Percentiles rank a stretch among this genome's conserved stretches.
phyloP scores from a whole-genome alignment of 192 early-diverging fungal genomes.

The Glomus cerebriforme region DNA sequence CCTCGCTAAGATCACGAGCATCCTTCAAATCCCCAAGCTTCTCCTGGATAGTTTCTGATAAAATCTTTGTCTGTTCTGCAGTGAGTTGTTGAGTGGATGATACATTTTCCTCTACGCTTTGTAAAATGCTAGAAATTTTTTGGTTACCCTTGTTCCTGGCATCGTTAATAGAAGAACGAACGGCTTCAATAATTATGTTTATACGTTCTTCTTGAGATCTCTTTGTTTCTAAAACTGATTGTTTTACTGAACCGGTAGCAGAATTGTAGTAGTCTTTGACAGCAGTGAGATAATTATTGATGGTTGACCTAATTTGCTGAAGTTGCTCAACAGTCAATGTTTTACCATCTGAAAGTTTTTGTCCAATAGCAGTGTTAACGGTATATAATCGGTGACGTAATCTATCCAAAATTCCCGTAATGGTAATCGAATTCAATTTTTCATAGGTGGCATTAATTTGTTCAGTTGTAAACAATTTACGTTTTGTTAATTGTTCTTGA shows the following conservation, averaged over 20 bases:
- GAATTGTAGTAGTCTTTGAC: neutral
- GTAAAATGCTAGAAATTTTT: neutral
- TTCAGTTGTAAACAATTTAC: neutral
- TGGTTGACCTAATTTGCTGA: neutral
- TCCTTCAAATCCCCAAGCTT: neutral
- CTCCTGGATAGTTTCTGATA: constrained; percentile 5
- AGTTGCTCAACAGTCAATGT: constrained; percentile 21
- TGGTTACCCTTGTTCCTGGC: neutral
- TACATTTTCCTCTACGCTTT: neutral
- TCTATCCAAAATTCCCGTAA: neutral
- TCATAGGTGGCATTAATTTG: neutral
- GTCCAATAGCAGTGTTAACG: constrained; percentile 17
- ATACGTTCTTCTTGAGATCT: constrained; percentile 14
- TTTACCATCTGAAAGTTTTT: constrained; percentile 18
- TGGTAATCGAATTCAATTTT: constrained; percentile 1
- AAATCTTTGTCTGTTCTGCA: neutral
- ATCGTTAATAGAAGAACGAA: neutral
- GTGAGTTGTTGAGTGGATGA: neutral
- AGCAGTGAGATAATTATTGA: neutral
- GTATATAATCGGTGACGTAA: constrained; percentile 6
- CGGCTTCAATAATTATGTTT: neutral
- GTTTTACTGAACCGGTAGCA: neutral
- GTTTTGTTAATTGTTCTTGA: constrained; percentile 8
- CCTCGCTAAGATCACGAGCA: constrained; percentile 17
- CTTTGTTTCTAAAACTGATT: neutral